A percentile compares a stretch with the other conserved stretches of the same genome.
Evolutionary conservation across 352 stramenopile species (phyloP).

Genomic region (Globisporangium nunn): DNA sequence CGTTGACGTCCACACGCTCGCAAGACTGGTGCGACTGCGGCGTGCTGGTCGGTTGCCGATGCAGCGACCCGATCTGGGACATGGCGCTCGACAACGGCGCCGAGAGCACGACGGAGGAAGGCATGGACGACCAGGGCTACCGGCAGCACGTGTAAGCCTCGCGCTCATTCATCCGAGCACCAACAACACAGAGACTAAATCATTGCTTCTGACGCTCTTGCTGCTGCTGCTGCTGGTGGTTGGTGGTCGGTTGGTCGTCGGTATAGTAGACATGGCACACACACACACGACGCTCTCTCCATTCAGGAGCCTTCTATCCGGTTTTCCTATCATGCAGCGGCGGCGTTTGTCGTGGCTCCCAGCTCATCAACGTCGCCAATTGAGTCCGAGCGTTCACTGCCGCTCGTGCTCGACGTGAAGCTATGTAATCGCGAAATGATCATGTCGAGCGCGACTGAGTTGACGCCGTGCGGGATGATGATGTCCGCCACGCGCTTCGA

Average conservation of each 20-base stretch:
- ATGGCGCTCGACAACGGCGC: slow-evolving; percentile 3
- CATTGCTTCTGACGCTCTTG: neutral
- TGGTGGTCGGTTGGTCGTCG: neutral
- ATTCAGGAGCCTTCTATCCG: neutral
- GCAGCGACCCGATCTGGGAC: slow-evolving; percentile 27
- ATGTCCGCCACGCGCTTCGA: slow-evolving; percentile 94
- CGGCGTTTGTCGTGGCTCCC: neutral
- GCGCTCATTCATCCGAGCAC: neutral
- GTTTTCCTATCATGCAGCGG: neutral
- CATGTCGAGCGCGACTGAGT: slow-evolving; percentile 91
- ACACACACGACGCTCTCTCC: neutral
- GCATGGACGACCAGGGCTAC: slow-evolving; percentile 32
- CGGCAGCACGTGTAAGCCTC: slow-evolving; percentile 21
- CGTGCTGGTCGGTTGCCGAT: slow-evolving; percentile 17
- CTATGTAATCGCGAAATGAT: slow-evolving; percentile 87
- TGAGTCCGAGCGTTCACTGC: slow-evolving; percentile 42
- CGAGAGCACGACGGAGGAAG: slow-evolving; percentile 14
- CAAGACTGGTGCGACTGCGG: slow-evolving; percentile 23
- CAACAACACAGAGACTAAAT: neutral
- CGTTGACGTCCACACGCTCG: neutral
- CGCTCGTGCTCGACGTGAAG: slow-evolving; percentile 42
- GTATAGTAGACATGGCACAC: neutral
- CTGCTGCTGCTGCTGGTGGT: neutral
- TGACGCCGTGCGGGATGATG: slow-evolving; percentile 92
- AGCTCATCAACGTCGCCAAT: slow-evolving; percentile 28